phyloP scores from a whole-genome alignment of 1,284 basidiomycete species.

The Somion occarium region DNA sequence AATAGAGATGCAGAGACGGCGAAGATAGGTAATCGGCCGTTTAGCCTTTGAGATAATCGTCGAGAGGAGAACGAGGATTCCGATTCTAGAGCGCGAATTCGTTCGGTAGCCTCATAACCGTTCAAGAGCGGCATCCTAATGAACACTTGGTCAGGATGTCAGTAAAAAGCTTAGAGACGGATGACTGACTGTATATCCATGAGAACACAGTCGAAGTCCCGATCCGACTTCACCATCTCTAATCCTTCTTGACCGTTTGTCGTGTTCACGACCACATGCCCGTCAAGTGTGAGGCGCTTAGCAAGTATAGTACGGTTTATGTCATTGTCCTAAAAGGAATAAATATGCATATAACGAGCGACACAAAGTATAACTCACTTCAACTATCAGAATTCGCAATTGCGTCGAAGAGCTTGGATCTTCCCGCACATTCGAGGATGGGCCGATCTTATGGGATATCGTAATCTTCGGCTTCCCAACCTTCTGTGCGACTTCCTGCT shows the following conservation, averaged over 20 bases:
- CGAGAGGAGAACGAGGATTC: slow-evolving; percentile 16
- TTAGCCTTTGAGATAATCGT: slow-evolving; percentile 46
- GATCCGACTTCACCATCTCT: slow-evolving; percentile 55
- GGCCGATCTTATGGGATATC: slow-evolving; percentile 4
- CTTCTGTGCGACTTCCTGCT: slow-evolving; percentile 2
- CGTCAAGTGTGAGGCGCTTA: slow-evolving; percentile 65
- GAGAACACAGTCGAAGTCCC: slow-evolving; percentile 69
- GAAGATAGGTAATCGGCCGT: slow-evolving; percentile 77
- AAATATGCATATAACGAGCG: not conserved
- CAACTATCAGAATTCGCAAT: slow-evolving; percentile 67
- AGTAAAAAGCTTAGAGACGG: not conserved
- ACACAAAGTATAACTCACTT: slow-evolving; percentile 37
- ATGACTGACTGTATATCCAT: slow-evolving; percentile 79
- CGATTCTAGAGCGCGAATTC: slow-evolving; percentile 62
- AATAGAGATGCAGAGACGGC: slow-evolving; percentile 78
- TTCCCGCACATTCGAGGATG: not conserved
- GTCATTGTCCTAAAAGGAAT: slow-evolving; percentile 55
- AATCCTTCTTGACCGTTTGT: slow-evolving; percentile 79
- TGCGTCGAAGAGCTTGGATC: slow-evolving; percentile 17
- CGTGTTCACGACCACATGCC: slow-evolving; percentile 63
- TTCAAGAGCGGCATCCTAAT: slow-evolving; percentile 80
- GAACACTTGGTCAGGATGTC: not conserved
- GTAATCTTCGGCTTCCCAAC: slow-evolving; percentile 2
- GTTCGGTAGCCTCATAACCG: slow-evolving; percentile 68
- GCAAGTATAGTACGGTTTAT: slow-evolving; percentile 75